Conservation (phyloP, 805 yeast genomes). For the Barnettozyma wickerhamii region DNA sequence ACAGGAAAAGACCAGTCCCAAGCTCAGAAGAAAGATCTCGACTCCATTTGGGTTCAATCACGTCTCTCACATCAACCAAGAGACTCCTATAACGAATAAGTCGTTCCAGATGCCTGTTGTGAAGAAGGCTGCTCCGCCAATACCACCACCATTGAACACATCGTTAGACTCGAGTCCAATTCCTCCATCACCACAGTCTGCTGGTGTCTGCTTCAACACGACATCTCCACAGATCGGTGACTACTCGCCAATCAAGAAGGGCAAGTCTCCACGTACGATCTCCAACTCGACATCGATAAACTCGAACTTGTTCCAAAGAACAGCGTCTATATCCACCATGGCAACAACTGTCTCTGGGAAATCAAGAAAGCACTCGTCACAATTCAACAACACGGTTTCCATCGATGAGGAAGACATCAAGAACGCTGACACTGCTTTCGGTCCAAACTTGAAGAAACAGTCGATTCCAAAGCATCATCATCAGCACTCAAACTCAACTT, state of each 20-base stretch:
- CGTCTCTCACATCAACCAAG: conserved; percentile 35
- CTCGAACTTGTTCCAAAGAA: conserved; percentile 14
- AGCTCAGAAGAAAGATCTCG: conserved; percentile 26
- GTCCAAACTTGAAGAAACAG: not conserved
- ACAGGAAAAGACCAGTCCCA: conserved; percentile 2
- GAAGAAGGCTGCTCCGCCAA: not conserved
- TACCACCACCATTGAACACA: not conserved
- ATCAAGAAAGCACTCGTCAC: conserved; percentile 13
- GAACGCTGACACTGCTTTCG: not conserved
- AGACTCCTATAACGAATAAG: conserved; percentile 15
- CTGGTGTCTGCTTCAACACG: conserved; percentile 20
- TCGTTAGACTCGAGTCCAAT: too few species aligned
- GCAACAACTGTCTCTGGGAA: conserved; percentile 17
- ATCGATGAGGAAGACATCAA: not conserved
- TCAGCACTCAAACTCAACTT: conserved; percentile 12
- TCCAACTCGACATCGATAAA: conserved; percentile 19
- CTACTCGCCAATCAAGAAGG: not conserved
- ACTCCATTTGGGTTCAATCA: conserved; percentile 37
- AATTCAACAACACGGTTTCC: conserved; percentile 5
- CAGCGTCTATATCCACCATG: conserved; percentile 23
- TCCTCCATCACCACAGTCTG: not conserved
- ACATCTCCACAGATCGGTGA: conserved; percentile 13
- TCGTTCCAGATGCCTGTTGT: conserved; percentile 13
- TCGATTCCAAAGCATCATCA: conserved; percentile 1
- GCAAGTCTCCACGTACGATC: conserved; percentile 11